Base-by-base conservation (phyloP, 805 yeast species). In the Yamadazyma laniorum region DNA sequence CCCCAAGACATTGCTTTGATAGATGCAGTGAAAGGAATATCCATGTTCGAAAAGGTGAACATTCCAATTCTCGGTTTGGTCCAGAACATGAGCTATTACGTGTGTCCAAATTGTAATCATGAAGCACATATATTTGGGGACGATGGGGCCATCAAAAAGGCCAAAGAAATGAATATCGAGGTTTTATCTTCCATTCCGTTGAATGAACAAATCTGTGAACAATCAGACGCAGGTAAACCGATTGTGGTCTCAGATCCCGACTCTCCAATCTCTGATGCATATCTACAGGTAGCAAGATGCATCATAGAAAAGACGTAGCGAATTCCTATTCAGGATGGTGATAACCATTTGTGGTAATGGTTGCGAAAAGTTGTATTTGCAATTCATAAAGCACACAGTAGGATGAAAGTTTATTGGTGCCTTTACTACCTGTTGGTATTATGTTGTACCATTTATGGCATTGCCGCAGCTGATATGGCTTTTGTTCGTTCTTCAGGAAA, bases 1-100 rank as follows among this genome's bases (percentile, higher is more conserved):
- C 91, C 95, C 0, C 95, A 87, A 56, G 95, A 87, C 47, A 75
- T 87, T 28, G 95, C 95, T 0, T 58, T 86, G 18, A 70, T 82
- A 5, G 95, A 87, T 55, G 95, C 87, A 0, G 75, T 79, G 15
- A 80, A 87, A 47, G 95, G 95, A 0, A 76, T 86, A 8, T 68
- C 84, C 8, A 81, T 87, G 91, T 86, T 83, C 56, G 60, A 76
- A 4, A 83, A 82, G 47, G 84, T 85, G 28, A 60, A 75, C 14
- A 77, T 84, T 8, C 95, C 93, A 0, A 72, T 87, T 0, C 49
- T 83, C 19, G 95, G 95, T 0, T 54, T 86, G 44, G 87, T 87
- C 0, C 86, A 86, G 51, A 87, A 87, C 53, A 87, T 87, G 95
- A 82, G 91, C 47, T 74, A 74, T 46, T 85, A 70, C 53, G 53